These are phyloP conservation scores for Talaromyces ruber DNA, from an alignment of 495 filamentous ascomycete genomes.

Conservation along the genomic window DNA sequence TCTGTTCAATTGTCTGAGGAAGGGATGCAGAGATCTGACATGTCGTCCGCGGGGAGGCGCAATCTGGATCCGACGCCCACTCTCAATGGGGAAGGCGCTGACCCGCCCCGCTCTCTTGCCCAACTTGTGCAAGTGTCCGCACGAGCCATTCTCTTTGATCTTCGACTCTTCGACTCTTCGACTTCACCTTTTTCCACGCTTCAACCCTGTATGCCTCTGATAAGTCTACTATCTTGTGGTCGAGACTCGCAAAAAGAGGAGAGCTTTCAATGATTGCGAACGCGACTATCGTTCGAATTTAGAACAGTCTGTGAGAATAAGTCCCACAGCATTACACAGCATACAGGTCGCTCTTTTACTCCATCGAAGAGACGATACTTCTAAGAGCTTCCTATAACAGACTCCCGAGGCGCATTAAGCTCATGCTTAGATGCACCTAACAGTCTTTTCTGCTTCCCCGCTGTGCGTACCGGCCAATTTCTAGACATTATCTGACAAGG, in stretches of 20 bases:
- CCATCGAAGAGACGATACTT: slow-evolving; percentile 3
- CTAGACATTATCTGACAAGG: not conserved
- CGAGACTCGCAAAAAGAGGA: not conserved
- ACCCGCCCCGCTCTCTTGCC: not conserved
- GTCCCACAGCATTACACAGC: not conserved
- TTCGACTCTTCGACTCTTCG: no score
- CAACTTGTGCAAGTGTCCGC: not conserved
- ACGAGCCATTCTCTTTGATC: not conserved
- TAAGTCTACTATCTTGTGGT: no score
- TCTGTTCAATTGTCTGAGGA: not conserved
- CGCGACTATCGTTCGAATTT: not conserved
- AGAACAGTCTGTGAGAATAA: not conserved
- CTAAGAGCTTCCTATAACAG: not conserved
- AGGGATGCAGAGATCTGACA: not conserved
- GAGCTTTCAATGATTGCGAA: not conserved
- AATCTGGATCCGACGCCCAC: not conserved
- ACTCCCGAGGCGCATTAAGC: not conserved
- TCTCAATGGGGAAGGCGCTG: not conserved
- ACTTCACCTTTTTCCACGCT: not conserved
- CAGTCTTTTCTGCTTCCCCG: not conserved
- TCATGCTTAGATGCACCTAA: slow-evolving; percentile 1
- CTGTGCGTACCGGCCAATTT: not conserved
- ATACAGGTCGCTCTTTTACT: not conserved
- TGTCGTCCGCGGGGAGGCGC: not conserved
- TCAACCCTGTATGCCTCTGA: no score